Evolutionary conservation across 805 yeast species (phyloP).

Genomic region (Myxozyma neglecta): DNA sequence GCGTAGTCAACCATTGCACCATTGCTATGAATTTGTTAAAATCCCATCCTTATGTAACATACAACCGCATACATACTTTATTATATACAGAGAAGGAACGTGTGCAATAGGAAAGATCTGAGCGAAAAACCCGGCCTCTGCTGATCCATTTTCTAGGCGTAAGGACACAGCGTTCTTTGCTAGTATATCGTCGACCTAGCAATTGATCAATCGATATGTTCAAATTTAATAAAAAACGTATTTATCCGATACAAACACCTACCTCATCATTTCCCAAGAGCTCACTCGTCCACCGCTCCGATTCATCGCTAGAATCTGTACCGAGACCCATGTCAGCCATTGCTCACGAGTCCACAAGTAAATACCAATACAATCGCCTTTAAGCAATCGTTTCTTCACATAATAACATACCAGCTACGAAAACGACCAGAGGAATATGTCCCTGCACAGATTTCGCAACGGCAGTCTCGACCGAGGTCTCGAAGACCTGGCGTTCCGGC

Average conservation of each 20-base stretch:
- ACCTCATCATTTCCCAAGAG: constrained; percentile 18
- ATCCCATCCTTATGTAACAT: neutral
- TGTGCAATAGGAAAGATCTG: constrained; percentile 55
- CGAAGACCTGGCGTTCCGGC: constrained; percentile 16
- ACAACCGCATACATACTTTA: constrained; percentile 37
- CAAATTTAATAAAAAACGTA: neutral
- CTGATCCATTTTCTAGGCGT: constrained; percentile 44
- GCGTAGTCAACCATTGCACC: constrained; percentile 19
- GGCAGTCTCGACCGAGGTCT: constrained; percentile 27
- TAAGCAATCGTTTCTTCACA: neutral
- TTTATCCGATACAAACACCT: neutral
- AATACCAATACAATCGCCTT: neutral
- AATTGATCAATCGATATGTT: neutral
- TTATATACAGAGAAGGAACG: constrained; percentile 58
- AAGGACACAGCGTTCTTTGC: constrained; percentile 45
- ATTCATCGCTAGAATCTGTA: constrained; percentile 26
- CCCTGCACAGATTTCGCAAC: constrained; percentile 24
- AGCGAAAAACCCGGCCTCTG: constrained; percentile 50
- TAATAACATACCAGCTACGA: constrained; percentile 20
- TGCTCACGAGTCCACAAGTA: neutral
- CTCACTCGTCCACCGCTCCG: constrained; percentile 21
- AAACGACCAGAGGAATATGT: constrained; percentile 25
- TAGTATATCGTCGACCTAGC: constrained; percentile 29
- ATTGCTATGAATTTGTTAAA: constrained; percentile 25
- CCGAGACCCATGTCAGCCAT: neutral